Percentiles rank a stretch among this genome's conserved stretches.
phyloP scores from a whole-genome alignment of 768 basidiomycete genomes.

The Favolaschia claudopus region DNA sequence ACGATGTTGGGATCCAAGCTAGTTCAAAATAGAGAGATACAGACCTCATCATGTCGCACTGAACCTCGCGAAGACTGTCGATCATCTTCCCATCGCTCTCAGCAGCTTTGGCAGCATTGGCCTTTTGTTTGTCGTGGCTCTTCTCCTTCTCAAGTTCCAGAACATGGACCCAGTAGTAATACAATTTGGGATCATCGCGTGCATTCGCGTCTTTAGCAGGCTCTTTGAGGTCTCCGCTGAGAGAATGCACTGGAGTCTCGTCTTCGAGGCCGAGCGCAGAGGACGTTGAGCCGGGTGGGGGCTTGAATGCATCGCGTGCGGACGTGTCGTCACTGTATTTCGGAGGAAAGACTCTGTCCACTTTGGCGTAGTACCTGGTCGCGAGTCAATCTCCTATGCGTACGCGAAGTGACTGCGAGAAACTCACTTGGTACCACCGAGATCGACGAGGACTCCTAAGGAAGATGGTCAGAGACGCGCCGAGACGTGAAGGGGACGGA shows the following conservation, averaged over 20 bases:
- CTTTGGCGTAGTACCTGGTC: conserved; percentile 79
- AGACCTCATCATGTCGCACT: conserved; percentile 81
- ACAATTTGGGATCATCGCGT: conserved; percentile 81
- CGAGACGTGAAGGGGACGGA: conserved; percentile 29
- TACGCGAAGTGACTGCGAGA: not conserved
- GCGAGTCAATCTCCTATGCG: conserved; percentile 25
- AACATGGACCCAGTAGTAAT: conserved; percentile 89
- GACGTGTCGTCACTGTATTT: conserved; percentile 55
- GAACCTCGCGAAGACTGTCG: conserved; percentile 85
- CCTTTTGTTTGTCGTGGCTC: conserved; percentile 64
- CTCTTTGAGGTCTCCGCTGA: conserved; percentile 83
- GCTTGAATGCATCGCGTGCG: conserved; percentile 59
- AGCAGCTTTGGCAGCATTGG: conserved; percentile 54
- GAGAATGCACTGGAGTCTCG: conserved; percentile 66
- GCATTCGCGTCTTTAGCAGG: conserved; percentile 72
- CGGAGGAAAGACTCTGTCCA: conserved; percentile 81
- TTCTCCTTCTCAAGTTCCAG: conserved; percentile 80
- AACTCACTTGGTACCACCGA: conserved; percentile 84
- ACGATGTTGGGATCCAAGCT: conserved; percentile 5
- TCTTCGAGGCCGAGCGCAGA: conserved; percentile 53
- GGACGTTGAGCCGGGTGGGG: conserved; percentile 38
- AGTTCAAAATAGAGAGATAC: conserved; percentile 28
- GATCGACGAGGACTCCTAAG: conserved; percentile 84
- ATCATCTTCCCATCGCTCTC: conserved; percentile 67
- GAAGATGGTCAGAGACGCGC: conserved; percentile 1